These are phyloP conservation scores for Vicia villosa DNA, from an alignment of 306 rosid species.

Conservation along the genomic window DNA sequence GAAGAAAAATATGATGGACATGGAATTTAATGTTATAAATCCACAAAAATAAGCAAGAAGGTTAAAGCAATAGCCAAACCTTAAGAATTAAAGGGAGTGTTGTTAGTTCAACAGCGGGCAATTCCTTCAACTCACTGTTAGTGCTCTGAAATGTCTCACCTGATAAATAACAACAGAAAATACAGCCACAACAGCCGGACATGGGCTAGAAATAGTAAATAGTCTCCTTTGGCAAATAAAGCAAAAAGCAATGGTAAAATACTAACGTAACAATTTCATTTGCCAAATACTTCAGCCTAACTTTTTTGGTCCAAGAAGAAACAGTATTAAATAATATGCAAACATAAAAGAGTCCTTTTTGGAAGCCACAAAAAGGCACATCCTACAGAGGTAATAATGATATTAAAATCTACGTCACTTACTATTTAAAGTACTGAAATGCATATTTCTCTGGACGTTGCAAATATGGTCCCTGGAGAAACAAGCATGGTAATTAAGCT, in stretches of 20 bases:
- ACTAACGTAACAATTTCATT: not conserved
- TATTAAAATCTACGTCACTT: conserved; percentile 47
- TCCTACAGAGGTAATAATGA: conserved; percentile 2
- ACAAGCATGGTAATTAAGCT: conserved; percentile 36
- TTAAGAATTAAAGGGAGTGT: conserved; percentile 85
- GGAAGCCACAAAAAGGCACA: not conserved
- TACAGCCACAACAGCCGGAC: conserved; percentile 1
- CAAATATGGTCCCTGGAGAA: conserved; percentile 81
- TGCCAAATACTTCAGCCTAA: not conserved
- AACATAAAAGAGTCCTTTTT: conserved; percentile 1
- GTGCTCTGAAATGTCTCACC: conserved; percentile 78
- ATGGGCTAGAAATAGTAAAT: conserved; percentile 29
- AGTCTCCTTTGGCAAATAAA: conserved; percentile 15
- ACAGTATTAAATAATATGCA: conserved; percentile 14
- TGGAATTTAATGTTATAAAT: not conserved
- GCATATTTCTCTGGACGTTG: conserved; percentile 83
- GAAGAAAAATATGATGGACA: not conserved
- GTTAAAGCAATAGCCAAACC: conserved; percentile 50
- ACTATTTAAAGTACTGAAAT: conserved; percentile 81
- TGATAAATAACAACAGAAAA: conserved; percentile 37
- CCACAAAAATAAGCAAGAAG: conserved; percentile 10
- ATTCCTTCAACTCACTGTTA: conserved; percentile 82
- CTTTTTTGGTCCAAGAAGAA: not conserved
- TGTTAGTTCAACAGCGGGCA: conserved; percentile 83
- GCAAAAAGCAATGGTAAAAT: not conserved